Base-by-base conservation (phyloP, 179 eudicot species). In the Drosera spatulata region DNA sequence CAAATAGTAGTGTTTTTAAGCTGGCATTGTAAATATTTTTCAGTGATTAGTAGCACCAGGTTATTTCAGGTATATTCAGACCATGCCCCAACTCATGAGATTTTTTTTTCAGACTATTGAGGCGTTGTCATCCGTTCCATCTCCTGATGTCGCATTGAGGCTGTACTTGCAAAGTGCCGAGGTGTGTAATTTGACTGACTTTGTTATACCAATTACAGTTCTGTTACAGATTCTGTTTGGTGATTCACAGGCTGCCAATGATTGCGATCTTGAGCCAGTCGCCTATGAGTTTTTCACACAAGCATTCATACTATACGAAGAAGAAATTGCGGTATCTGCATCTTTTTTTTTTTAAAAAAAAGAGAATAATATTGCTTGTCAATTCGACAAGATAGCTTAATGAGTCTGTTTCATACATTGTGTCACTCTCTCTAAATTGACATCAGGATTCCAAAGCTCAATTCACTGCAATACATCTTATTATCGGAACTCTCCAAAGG, bases 211-310 rank as follows among this genome's bases (percentile, higher is more conserved):
- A 14, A 13, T 37, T 45, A 33, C 52, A 42, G 38, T 40, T 63
- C 62, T 37, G 64, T 41, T 55, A 6, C 57, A 55, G 13, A 64
- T 46, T 13, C 10, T 46, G 39, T 5, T 46, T 37, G 12, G 46
- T 3, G 40, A 50, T 56, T 59, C 55, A 46, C 81, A 91, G 97
- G 96, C 91, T 59, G 96, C 97, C 62, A 84, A 83, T 77, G 97
- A 85, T 63, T 91, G 91, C 66, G 96, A 88, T 68, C 82, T 91
- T 63, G 97, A 91, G 71, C 95, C 91, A 55, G 76, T 91, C 57
- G 97, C 97, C 44, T 91, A 91, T 76, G 97, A 91, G 58, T 87
- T 85, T 62, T 91, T 91, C 71, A 88, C 97, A 57, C 97, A 83
- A 59, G 97, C 96, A 59, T 91, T 88, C 71, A 80, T 91, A 47